A percentile compares a stretch with the other conserved stretches of the same genome.
phyloP scores from a whole-genome alignment of 257 asterid genomes.

The Gentiana dahurica region DNA sequence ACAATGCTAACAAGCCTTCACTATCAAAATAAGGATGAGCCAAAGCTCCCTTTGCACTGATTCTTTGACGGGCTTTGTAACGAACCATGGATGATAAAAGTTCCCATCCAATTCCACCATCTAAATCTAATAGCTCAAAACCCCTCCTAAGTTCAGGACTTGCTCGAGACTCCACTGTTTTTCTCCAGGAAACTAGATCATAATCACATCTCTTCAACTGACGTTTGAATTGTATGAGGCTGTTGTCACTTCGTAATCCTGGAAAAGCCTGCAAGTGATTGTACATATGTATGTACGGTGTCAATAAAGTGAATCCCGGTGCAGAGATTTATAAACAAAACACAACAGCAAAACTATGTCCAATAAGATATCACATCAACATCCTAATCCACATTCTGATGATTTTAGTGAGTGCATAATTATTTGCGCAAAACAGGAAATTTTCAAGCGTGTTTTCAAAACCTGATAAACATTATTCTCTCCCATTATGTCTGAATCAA shows the following conservation, averaged over 20 bases:
- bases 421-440: no score
- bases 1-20: conserved; percentile 76
- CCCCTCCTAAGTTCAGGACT: conserved; percentile 70
- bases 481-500: no score
- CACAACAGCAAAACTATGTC: neutral
- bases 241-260: conserved; percentile 50
- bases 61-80: conserved; percentile 73
- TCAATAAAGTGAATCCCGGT: neutral
- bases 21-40: conserved; percentile 92
- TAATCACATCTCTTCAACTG: conserved; percentile 78
- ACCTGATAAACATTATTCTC: no score
- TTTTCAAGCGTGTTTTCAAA: no score
- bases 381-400: no score
- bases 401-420: no score
- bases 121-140: conserved; percentile 75
- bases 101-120: conserved; percentile 93
- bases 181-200: conserved; percentile 71
- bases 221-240: conserved; percentile 83
- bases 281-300: neutral
- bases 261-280: conserved; percentile 56
- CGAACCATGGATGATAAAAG: conserved; percentile 87
- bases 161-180: conserved; percentile 68
- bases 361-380: no score
- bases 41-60: conserved; percentile 76
- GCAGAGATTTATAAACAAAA: neutral